phyloP scores from a whole-genome alignment of 1,284 basidiomycete species.

The Cryptococcus sp. region DNA sequence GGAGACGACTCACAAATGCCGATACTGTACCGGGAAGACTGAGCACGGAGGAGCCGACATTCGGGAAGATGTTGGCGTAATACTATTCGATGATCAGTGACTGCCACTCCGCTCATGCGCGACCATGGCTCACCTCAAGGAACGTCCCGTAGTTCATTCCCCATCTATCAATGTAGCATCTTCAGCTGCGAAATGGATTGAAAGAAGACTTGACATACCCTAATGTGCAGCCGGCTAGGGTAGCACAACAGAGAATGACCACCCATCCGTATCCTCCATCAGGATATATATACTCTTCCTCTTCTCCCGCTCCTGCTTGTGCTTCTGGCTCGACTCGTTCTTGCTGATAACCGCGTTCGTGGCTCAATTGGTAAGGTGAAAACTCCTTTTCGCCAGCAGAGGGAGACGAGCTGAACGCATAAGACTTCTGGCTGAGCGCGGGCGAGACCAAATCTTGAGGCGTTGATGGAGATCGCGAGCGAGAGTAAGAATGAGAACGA shows the following conservation, averaged over 20 bases:
- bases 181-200: background rate
- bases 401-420: background rate
- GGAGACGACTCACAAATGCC: conserved; percentile 23
- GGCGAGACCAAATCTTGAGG: background rate
- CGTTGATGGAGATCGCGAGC: background rate
- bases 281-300: conserved; percentile 27
- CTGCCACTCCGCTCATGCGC: too few relatives aligned
- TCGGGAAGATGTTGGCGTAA: conserved; percentile 25
- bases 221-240: conserved; percentile 31
- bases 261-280: conserved; percentile 48
- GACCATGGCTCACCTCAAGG: conserved; percentile 23
- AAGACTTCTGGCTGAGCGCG: background rate
- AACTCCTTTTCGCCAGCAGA: background rate
- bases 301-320: background rate
- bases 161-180: conserved; percentile 18
- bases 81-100: conserved; percentile 15
- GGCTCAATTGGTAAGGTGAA: too few relatives aligned
- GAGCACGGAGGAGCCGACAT: conserved; percentile 24
- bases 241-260: conserved; percentile 35
- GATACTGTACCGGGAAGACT: conserved; percentile 22
- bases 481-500: background rate
- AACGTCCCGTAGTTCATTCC: conserved; percentile 41
- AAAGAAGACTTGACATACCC: conserved; percentile 16
- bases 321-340: background rate
- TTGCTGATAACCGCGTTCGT: too few relatives aligned